Percentiles rank a stretch among this genome's conserved stretches.
Evolutionary conservation across 1,284 basidiomycete species (phyloP).

Genomic region (Bjerkandera adusta): DNA sequence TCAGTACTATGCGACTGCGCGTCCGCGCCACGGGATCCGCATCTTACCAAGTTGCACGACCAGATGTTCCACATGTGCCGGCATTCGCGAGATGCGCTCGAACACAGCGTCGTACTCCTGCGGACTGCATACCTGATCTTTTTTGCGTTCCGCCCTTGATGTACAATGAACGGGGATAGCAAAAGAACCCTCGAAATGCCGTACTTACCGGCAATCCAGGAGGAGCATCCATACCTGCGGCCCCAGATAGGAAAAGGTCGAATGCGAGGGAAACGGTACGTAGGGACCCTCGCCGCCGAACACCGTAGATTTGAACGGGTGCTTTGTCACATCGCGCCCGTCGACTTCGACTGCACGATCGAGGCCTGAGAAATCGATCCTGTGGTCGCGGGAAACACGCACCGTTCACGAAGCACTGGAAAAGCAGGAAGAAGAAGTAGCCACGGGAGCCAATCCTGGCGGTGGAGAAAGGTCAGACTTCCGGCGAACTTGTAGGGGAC

Average conservation of each 20-base stretch:
- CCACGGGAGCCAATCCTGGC: constrained; percentile 76
- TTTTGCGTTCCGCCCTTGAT: constrained; percentile 83
- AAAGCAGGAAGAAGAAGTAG: constrained; percentile 90
- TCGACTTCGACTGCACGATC: constrained; percentile 69
- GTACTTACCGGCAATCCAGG: constrained; percentile 77
- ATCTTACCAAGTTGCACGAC: constrained; percentile 82
- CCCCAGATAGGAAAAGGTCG: constrained; percentile 72
- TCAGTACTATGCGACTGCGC: neutral
- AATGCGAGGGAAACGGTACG: constrained; percentile 79
- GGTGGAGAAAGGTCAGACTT: constrained; percentile 2
- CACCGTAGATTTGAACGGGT: constrained; percentile 71
- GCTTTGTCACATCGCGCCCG: constrained; percentile 63
- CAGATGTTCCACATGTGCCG: constrained; percentile 73
- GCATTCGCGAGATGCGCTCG: constrained; percentile 53
- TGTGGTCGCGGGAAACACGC: constrained; percentile 22
- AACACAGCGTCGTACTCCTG: constrained; percentile 76
- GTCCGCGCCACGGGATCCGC: constrained; percentile 12
- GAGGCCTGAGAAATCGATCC: constrained; percentile 20
- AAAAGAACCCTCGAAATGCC: neutral
- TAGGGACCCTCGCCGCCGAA: constrained; percentile 78
- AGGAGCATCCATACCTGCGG: constrained; percentile 72
- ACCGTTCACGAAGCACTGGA: constrained; percentile 90
- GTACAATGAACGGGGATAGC: neutral
- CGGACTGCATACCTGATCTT: constrained; percentile 75
- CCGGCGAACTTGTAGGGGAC: constrained; percentile 8